Conservation (phyloP, 83 land plant genomes). For the Picea engelmannii region DNA sequence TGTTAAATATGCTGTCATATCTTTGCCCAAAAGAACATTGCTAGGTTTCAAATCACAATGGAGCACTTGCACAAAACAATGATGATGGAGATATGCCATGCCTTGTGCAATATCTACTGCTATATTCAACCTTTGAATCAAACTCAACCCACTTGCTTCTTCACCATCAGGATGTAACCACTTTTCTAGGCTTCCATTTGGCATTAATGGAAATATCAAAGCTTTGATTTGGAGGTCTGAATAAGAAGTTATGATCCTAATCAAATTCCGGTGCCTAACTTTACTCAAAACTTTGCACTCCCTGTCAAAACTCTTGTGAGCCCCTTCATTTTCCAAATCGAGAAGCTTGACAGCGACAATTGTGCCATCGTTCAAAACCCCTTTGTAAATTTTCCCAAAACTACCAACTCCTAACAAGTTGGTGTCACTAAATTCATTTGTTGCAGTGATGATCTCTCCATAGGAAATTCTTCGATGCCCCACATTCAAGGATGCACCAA, state of each 20-base stretch:
- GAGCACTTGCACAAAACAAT: neutral
- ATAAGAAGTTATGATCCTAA: no score
- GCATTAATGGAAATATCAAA: no score
- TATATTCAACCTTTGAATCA: neutral
- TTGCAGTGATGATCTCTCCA: conserved; percentile 23
- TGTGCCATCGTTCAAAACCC: conserved; percentile 25
- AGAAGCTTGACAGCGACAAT: conserved; percentile 43
- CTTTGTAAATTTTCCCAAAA: conserved; percentile 24
- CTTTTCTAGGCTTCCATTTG: no score
- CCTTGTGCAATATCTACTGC: conserved; percentile 11
- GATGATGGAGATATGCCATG: conserved; percentile 5
- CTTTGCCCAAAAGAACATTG: conserved; percentile 8
- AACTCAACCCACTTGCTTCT: neutral
- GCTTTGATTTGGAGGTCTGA: no score
- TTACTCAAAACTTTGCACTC: no score
- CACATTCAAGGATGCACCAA: no score
- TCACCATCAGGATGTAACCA: no score
- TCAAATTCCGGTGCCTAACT: no score
- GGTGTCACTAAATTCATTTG: neutral
- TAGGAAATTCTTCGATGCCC: no score
- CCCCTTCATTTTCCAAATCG: conserved; percentile 25
- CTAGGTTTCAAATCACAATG: conserved; percentile 16
- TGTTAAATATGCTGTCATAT: conserved; percentile 1
- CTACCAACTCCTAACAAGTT: conserved; percentile 39
- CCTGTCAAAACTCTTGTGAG: conserved; percentile 22